phyloP scores from a whole-genome alignment of 1,284 basidiomycete genomes.

The Naganishia sp. region DNA sequence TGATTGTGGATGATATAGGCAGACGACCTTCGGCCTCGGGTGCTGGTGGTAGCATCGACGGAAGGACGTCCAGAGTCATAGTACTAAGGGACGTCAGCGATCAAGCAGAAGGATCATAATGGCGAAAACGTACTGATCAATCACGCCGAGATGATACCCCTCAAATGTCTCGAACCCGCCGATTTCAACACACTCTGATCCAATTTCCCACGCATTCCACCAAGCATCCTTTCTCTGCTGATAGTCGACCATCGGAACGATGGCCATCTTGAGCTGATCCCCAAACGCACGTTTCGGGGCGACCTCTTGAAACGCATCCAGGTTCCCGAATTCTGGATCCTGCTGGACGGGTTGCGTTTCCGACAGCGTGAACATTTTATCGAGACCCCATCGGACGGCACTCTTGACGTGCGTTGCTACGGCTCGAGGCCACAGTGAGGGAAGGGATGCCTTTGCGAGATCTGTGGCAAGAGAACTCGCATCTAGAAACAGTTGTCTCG shows the following conservation, averaged over 20 bases:
- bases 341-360: neutral
- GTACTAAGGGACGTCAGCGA: slow-evolving; percentile 36
- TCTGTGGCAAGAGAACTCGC: slow-evolving; percentile 13
- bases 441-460: slow-evolving; percentile 13
- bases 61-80: slow-evolving; percentile 45
- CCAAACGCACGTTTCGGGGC: neutral
- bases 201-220: slow-evolving; percentile 51
- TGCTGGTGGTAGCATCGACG: slow-evolving; percentile 35
- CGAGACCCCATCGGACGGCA: slow-evolving; percentile 1
- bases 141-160: slow-evolving; percentile 48
- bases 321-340: neutral
- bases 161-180: slow-evolving; percentile 53
- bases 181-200: slow-evolving; percentile 49
- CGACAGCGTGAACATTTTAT: slow-evolving; percentile 2
- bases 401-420: slow-evolving; percentile 6
- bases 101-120: slow-evolving; percentile 16
- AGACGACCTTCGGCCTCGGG: slow-evolving; percentile 8
- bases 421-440: slow-evolving; percentile 22
- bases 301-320: neutral
- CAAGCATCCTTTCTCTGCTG: slow-evolving; percentile 31
- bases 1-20: slow-evolving; percentile 1
- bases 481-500: slow-evolving; percentile 15
- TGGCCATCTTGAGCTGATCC: neutral
- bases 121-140: slow-evolving; percentile 47
- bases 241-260: neutral